Evolutionary conservation across 176 grass and related monocot species (phyloP), one percentile per base, ranked within the genome.

Genomic region (Phoenix dactylifera): DNA sequence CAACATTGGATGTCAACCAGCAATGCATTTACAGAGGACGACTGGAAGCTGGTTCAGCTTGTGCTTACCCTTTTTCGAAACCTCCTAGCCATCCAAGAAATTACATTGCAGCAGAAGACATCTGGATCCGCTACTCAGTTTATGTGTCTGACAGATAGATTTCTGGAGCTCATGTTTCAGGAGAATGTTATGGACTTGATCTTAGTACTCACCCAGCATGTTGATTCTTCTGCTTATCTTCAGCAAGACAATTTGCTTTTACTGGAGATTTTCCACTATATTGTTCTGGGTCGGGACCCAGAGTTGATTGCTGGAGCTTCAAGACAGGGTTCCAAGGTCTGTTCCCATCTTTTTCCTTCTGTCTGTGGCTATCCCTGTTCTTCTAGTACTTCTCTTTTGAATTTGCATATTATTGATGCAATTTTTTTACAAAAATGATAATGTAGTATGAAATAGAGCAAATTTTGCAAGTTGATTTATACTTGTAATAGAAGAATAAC

Each of bases 171-270:
- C 56, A 74, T 90, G 75, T 96, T 96, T 76, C 74, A 90, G 80
- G 91, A 96, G 76, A 85, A 96, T 84, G 80, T 90, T 23, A 82
- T 96, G 86, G 91, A 96, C 65, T 50, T 96, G 67, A 96, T 96
- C 63, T 84, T 96, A 84, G 83, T 96, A 50, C 69, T 96, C 52
- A 85, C 83, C 57, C 91, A 96, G 69, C 83, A 96, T 77, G 73
- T 90, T 57, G 72, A 87, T 62, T 65, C 77, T 57, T 87, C 80
- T 56, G 91, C 80, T 84, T 90, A 77, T 82, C 78, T 96, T 57
- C 73, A 80, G 72, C 69, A 90, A 30, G 91, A 96, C 68, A 96
- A 87, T 71, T 64, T 90, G 56, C 91, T 96, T 77, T 70, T 96
- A 35, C 71, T 96, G 86, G 91, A 96, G 67, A 90, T 82, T 7